Evolutionary conservation across 495 filamentous ascomycete species (phyloP).

Genomic region (Neurospora sp.): DNA sequence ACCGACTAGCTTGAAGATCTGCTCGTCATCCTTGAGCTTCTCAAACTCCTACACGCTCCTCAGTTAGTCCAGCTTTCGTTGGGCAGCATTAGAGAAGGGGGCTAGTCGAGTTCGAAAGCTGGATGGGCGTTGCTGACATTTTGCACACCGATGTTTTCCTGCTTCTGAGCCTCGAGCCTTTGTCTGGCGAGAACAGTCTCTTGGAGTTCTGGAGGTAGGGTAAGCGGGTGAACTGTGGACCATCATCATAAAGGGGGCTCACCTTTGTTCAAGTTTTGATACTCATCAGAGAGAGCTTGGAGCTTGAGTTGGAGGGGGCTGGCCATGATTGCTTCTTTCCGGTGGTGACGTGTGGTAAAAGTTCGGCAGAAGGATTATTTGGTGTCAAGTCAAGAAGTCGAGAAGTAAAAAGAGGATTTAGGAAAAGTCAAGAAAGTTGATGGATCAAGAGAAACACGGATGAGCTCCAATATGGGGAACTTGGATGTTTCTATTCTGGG

Average conservation of each 20-base stretch:
- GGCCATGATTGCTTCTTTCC: conserved; percentile 28
- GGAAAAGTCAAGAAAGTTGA: neutral
- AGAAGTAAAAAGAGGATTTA: neutral
- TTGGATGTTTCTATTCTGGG: neutral
- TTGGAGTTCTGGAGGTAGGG: conserved; percentile 56
- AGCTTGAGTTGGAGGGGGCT: conserved; percentile 44
- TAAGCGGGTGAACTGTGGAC: neutral
- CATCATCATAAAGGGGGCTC: neutral
- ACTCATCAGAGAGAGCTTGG: conserved; percentile 79
- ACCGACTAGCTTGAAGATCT: conserved; percentile 91
- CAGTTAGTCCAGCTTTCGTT: neutral
- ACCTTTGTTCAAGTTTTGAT: conserved; percentile 78
- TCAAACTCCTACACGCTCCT: conserved; percentile 60
- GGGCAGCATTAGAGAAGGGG: neutral
- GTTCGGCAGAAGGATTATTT: neutral
- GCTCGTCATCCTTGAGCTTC: conserved; percentile 63
- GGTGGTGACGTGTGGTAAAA: neutral
- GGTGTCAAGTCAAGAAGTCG: neutral
- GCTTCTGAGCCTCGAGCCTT: conserved; percentile 84
- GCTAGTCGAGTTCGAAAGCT: too few relatives aligned
- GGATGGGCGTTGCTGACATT: conserved; percentile 38
- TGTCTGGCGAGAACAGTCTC: conserved; percentile 69
- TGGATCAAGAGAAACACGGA: neutral
- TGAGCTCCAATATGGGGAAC: neutral
- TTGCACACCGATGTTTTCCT: conserved; percentile 85